These are phyloP conservation scores for Elsinoe perseae DNA, from an alignment of 2,329 filamentous ascomycete species.

Conservation along the genomic window DNA sequence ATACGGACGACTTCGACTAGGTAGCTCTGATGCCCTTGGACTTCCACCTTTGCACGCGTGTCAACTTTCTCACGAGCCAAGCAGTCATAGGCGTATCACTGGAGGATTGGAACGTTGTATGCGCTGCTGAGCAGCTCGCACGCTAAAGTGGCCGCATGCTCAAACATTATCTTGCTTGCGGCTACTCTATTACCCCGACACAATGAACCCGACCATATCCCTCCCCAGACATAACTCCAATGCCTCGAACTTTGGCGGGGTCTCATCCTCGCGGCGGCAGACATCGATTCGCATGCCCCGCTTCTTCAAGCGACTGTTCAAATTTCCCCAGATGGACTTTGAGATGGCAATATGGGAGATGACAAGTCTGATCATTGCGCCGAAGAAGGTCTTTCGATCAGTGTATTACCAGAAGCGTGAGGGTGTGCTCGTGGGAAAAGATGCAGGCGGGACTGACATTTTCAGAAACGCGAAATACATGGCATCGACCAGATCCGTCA, in stretches of 20 bases:
- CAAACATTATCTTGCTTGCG: background rate
- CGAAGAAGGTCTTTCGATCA: constrained; percentile 63
- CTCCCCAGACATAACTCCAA: constrained; percentile 51
- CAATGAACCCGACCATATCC: constrained; percentile 54
- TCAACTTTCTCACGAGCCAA: no score
- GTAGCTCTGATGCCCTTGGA: no score
- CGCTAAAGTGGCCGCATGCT: background rate
- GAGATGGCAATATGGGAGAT: constrained; percentile 68
- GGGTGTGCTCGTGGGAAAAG: background rate
- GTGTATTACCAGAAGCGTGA: constrained; percentile 60
- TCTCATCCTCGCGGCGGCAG: constrained; percentile 33
- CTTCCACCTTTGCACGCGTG: no score
- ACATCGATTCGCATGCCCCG: constrained; percentile 53
- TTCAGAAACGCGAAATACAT: constrained; percentile 58
- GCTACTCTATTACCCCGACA: constrained; percentile 1
- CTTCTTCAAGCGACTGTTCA: constrained; percentile 62
- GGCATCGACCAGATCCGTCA: constrained; percentile 61
- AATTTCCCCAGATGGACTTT: constrained; percentile 68
- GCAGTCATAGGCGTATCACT: no score
- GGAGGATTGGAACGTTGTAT: background rate
- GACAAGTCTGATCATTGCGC: constrained; percentile 58
- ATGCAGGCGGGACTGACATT: constrained; percentile 5
- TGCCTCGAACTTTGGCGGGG: constrained; percentile 44
- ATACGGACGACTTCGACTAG: background rate
- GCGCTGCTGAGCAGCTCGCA: background rate